Evolutionary conservation across 345 rosid genomes (phyloP).

Genomic region (Dipteronia dyeriana): DNA sequence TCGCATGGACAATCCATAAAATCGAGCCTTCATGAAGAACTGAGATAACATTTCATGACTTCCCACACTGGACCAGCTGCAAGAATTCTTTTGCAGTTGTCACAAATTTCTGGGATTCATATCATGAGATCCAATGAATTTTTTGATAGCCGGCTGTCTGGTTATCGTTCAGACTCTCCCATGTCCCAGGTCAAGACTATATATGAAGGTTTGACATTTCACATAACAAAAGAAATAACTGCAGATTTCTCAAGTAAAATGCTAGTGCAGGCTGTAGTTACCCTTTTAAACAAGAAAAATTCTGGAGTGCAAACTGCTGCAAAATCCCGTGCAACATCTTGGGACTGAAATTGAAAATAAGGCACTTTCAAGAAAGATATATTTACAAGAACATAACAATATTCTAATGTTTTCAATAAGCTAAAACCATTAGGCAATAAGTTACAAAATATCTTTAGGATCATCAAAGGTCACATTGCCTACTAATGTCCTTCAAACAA

Average conservation of each 20-base stretch:
- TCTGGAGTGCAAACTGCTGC: slow-evolving; percentile 93
- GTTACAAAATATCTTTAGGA: too few species aligned
- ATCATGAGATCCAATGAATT: not conserved
- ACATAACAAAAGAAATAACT: not conserved
- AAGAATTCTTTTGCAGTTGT: not conserved
- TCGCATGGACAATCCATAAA: not conserved
- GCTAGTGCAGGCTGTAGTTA: slow-evolving; percentile 16
- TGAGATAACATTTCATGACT: not conserved
- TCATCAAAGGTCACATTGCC: not conserved
- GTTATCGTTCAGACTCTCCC: not conserved
- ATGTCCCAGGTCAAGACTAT: not conserved
- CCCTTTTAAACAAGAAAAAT: slow-evolving; percentile 85
- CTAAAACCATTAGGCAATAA: not conserved
- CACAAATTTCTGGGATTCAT: slow-evolving; percentile 10
- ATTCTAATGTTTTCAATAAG: slow-evolving; percentile 1
- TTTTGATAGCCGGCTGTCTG: not conserved
- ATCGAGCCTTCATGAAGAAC: not conserved
- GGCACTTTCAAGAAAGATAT: slow-evolving; percentile 1
- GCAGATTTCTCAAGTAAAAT: slow-evolving; percentile 1
- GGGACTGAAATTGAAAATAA: slow-evolving; percentile 50
- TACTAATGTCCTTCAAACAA: not conserved
- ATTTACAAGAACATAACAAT: not conserved
- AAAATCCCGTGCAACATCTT: slow-evolving; percentile 75
- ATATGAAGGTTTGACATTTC: not conserved
- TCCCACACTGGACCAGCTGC: not conserved